These are phyloP conservation scores for Geotrichum ghanense DNA, from an alignment of 805 yeast genomes.

Conservation along the genomic window DNA sequence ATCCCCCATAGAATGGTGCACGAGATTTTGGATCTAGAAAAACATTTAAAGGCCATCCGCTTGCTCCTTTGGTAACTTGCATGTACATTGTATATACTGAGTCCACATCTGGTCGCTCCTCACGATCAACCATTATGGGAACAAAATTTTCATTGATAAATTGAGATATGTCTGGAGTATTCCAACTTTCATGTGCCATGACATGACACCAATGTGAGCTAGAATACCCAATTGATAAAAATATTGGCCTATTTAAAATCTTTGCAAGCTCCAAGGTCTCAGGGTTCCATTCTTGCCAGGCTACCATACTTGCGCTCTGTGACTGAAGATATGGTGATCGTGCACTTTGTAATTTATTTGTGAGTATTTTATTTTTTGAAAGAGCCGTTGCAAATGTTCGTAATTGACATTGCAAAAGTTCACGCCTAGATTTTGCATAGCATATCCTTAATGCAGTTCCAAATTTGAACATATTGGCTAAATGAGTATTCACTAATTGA, in stretches of 20 bases:
- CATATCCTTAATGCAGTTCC: too few species aligned
- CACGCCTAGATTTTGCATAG: too few species aligned
- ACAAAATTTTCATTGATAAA: slow-evolving; percentile 23
- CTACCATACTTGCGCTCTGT: slow-evolving; percentile 24
- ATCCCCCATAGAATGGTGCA: slow-evolving; percentile 29
- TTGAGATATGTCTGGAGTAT: slow-evolving; percentile 18
- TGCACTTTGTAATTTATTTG: not conserved
- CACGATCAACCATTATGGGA: slow-evolving; percentile 29
- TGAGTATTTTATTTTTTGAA: not conserved
- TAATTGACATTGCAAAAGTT: not conserved
- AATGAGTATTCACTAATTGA: too few species aligned
- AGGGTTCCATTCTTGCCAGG: slow-evolving; percentile 28
- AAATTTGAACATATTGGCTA: too few species aligned
- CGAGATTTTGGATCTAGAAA: slow-evolving; percentile 26
- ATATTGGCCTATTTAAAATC: slow-evolving; percentile 24
- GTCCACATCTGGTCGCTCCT: slow-evolving; percentile 31
- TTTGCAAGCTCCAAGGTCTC: slow-evolving; percentile 23
- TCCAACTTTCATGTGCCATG: slow-evolving; percentile 26
- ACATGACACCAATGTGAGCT: slow-evolving; percentile 31
- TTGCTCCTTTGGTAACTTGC: slow-evolving; percentile 26
- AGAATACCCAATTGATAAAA: slow-evolving; percentile 28
- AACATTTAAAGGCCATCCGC: slow-evolving; percentile 32
- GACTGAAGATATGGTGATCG: slow-evolving; percentile 20
- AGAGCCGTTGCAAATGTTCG: not conserved
- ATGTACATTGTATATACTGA: slow-evolving; percentile 28